A percentile compares a stretch with the other conserved stretches of the same genome.
Evolutionary conservation across 1,139 yeast genomes (phyloP).

Genomic region (Kodamaea sp.): DNA sequence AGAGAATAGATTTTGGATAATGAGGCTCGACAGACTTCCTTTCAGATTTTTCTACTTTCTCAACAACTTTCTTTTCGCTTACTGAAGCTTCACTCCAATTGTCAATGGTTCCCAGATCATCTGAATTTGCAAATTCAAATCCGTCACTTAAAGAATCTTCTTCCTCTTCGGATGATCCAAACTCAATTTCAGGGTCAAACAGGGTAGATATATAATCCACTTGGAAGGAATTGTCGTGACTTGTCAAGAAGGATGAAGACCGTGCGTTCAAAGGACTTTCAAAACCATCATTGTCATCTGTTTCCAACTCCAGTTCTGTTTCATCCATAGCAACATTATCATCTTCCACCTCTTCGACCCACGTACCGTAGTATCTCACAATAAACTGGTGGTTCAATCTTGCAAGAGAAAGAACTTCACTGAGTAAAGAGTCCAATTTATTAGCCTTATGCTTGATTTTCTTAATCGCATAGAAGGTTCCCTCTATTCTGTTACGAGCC

Average conservation of each 20-base stretch:
- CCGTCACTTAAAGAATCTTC: slow-evolving; percentile 22
- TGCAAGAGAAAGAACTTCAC: slow-evolving; percentile 90
- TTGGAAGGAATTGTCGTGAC: slow-evolving; percentile 42
- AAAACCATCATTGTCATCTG: slow-evolving; percentile 21
- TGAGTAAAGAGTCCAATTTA: slow-evolving; percentile 75
- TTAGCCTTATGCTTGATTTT: slow-evolving; percentile 83
- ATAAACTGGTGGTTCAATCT: slow-evolving; percentile 93
- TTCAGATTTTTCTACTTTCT: slow-evolving; percentile 9
- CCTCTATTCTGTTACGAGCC: slow-evolving; percentile 89
- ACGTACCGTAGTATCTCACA: slow-evolving; percentile 93
- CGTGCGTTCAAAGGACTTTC: slow-evolving; percentile 21
- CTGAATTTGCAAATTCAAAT: slow-evolving; percentile 30
- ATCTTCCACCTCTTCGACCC: slow-evolving; percentile 76
- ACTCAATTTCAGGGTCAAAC: slow-evolving; percentile 59
- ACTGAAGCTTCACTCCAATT: slow-evolving; percentile 8
- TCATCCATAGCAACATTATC: slow-evolving; percentile 15
- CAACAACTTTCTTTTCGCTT: slow-evolving; percentile 14
- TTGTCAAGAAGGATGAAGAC: slow-evolving; percentile 33
- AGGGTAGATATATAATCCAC: slow-evolving; percentile 67
- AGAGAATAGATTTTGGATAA: slow-evolving; percentile 55
- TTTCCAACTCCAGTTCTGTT: slow-evolving; percentile 10
- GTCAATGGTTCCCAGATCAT: slow-evolving; percentile 8
- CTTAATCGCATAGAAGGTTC: slow-evolving; percentile 91
- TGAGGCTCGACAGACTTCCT: slow-evolving; percentile 3
- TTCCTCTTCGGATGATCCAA: slow-evolving; percentile 48